Conservation (phyloP, 345 rosid species). For the Sisymbrium altissimum region DNA sequence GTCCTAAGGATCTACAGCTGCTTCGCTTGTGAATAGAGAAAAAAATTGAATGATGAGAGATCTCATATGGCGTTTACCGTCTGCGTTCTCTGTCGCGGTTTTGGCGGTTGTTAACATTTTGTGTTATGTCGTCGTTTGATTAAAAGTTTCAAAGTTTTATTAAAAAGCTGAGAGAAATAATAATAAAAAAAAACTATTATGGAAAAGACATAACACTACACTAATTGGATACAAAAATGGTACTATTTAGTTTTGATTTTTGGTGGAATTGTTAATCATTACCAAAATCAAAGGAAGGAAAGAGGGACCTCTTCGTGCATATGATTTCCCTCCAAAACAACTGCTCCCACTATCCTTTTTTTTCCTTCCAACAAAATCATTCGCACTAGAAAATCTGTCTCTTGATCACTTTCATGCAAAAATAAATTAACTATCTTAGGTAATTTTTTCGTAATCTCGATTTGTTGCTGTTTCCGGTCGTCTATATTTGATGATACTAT, state of each 20-base stretch:
- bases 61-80: background rate
- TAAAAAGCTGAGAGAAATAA: background rate
- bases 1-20: slow-evolving; percentile 21
- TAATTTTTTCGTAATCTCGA: background rate
- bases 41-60: slow-evolving; percentile 9
- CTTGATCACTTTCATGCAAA: slow-evolving; percentile 39
- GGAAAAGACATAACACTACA: slow-evolving; percentile 3
- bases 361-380: slow-evolving; percentile 55
- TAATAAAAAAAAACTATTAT: background rate
- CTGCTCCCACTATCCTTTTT: slow-evolving; percentile 31
- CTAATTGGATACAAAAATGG: background rate
- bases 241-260: slow-evolving; percentile 6
- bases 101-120: slow-evolving; percentile 9
- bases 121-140: background rate
- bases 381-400: slow-evolving; percentile 71
- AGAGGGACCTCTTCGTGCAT: slow-evolving; percentile 34
- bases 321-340: slow-evolving; percentile 35
- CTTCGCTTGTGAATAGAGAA: slow-evolving; percentile 18
- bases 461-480: background rate
- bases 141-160: too few relatives aligned
- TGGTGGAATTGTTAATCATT: slow-evolving; percentile 69
- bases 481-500: slow-evolving; percentile 4
- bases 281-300: slow-evolving; percentile 45
- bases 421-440: background rate
- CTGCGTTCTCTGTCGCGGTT: slow-evolving; percentile 5